Evolutionary conservation across 2,329 filamentous ascomycete genomes (phyloP).

Genomic region (Penicillium brevicompactum): DNA sequence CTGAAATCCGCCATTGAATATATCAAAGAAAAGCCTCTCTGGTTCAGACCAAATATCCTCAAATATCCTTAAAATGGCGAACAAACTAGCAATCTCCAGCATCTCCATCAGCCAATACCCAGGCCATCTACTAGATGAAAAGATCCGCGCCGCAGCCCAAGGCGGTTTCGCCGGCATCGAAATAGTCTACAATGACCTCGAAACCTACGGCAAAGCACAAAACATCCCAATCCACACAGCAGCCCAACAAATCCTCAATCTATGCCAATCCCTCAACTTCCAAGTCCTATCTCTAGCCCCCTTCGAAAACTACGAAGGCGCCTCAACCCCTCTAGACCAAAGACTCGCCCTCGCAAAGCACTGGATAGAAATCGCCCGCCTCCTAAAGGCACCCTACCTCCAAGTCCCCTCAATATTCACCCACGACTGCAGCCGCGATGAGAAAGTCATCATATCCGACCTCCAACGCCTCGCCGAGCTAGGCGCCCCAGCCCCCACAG

Average conservation of each 20-base stretch:
- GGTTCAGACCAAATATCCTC: neutral
- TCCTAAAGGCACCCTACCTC: slow-evolving; percentile 29
- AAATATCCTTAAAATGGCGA: slow-evolving; percentile 18
- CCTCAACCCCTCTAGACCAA: slow-evolving; percentile 24
- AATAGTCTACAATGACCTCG: slow-evolving; percentile 35
- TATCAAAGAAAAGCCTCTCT: neutral
- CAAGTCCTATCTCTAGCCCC: slow-evolving; percentile 34
- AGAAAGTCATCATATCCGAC: slow-evolving; percentile 30
- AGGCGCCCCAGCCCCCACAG: slow-evolving; percentile 21
- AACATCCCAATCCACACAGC: slow-evolving; percentile 19
- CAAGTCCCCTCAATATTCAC: slow-evolving; percentile 37
- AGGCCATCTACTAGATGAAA: slow-evolving; percentile 32
- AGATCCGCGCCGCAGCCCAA: slow-evolving; percentile 29
- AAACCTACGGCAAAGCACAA: slow-evolving; percentile 20
- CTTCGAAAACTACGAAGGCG: slow-evolving; percentile 43
- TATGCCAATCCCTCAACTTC: slow-evolving; percentile 23
- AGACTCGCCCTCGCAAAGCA: slow-evolving; percentile 30
- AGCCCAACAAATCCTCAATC: slow-evolving; percentile 18
- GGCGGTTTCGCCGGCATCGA: slow-evolving; percentile 34
- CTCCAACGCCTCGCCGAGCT: slow-evolving; percentile 35
- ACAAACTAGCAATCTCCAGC: slow-evolving; percentile 33
- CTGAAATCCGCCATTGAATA: slow-evolving; percentile 2
- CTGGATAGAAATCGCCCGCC: slow-evolving; percentile 35
- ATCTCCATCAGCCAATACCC: slow-evolving; percentile 34
- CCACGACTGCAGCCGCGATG: slow-evolving; percentile 26